Evolutionary conservation across 495 filamentous ascomycete species (phyloP).

Genomic region (Xylaria sp.): DNA sequence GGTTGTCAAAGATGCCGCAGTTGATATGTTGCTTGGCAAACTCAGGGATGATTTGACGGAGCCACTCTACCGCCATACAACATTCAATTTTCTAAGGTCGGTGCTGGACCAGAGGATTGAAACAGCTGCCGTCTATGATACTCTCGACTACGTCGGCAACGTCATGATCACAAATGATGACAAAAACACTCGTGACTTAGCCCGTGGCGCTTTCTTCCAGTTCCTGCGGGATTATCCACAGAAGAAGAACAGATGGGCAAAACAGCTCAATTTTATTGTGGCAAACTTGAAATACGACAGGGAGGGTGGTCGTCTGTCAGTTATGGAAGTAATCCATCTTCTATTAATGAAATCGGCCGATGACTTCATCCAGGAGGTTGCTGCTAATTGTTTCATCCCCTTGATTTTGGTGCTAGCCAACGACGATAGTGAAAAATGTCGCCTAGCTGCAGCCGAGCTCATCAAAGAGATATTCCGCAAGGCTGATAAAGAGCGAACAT

Average conservation of each 20-base stretch:
- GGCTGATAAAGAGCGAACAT: slow-evolving; percentile 73
- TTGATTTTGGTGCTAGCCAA: slow-evolving; percentile 85
- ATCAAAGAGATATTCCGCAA: slow-evolving; percentile 81
- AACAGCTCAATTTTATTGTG: slow-evolving; percentile 87
- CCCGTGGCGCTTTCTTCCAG: slow-evolving; percentile 88
- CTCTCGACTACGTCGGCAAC: slow-evolving; percentile 82
- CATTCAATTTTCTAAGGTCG: slow-evolving; percentile 90
- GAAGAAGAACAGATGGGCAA: slow-evolving; percentile 81
- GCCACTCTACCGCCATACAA: slow-evolving; percentile 85
- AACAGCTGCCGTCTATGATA: slow-evolving; percentile 88
- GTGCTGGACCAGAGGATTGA: slow-evolving; percentile 84
- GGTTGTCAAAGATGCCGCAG: slow-evolving; percentile 76
- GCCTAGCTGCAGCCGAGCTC: slow-evolving; percentile 79
- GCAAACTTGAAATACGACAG: slow-evolving; percentile 91
- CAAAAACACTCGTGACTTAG: slow-evolving; percentile 80
- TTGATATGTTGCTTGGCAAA: slow-evolving; percentile 83
- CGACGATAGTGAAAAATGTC: slow-evolving; percentile 85
- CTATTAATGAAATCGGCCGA: slow-evolving; percentile 81
- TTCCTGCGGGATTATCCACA: slow-evolving; percentile 96
- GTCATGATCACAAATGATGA: slow-evolving; percentile 98
- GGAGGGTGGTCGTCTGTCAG: slow-evolving; percentile 83
- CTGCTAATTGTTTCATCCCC: slow-evolving; percentile 83
- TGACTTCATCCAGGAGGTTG: slow-evolving; percentile 80
- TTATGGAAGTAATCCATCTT: slow-evolving; percentile 87
- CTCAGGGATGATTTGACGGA: slow-evolving; percentile 91